Base-by-base conservation (phyloP, 192 early-diverging fungal species). In the Linnemannia exigua region DNA sequence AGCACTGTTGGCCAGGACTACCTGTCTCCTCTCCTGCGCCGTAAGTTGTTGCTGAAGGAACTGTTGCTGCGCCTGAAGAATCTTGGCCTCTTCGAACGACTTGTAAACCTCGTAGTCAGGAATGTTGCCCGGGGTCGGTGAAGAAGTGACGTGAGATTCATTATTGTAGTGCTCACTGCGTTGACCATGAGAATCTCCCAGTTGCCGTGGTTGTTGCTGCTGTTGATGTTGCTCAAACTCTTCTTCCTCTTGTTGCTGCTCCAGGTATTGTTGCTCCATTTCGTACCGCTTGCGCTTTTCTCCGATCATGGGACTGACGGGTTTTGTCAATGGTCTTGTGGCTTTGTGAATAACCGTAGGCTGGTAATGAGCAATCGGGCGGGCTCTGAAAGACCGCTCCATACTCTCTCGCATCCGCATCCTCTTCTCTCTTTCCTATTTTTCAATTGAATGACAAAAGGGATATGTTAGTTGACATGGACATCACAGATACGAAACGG, bases 321-420 rank as follows among this genome's bases (percentile, higher is more conserved):
- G 84, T n/a, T 87, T 73, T n/a, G 92, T 94, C 85, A 93, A 70
- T 44, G 87, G 85, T 31, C 76, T 76, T 2, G 71, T 76, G 16
- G 89, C 87, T 8, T 92, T 89, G 70, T 91, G 89, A 51, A 93
- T 83, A 22, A 67, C 58, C 3, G 89, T 79, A 4, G 88, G 88
- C 31, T 71, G 82, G 70, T 84, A 90, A 36, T 89, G 80, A 35
- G 83, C 76, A 58, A 92, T 80, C 17, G 93, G 92, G 37, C 89
- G 68, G 74, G 76, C 81, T 79, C 75, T 90, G 88, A 87, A 67
- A 28, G 75, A 52, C 17, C 61, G 71, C 47, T 82, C 81, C n/a
- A 82, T 11, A 19, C 47, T 71, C 25, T 82, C 75, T 7, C 74
- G 67, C 25, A 69, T 28, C 36, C 54, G 44, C 51, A 50, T 61